These are phyloP conservation scores for Aspergillus quadricinctus DNA, from an alignment of 2,329 filamentous ascomycete species.

Conservation along the genomic window DNA sequence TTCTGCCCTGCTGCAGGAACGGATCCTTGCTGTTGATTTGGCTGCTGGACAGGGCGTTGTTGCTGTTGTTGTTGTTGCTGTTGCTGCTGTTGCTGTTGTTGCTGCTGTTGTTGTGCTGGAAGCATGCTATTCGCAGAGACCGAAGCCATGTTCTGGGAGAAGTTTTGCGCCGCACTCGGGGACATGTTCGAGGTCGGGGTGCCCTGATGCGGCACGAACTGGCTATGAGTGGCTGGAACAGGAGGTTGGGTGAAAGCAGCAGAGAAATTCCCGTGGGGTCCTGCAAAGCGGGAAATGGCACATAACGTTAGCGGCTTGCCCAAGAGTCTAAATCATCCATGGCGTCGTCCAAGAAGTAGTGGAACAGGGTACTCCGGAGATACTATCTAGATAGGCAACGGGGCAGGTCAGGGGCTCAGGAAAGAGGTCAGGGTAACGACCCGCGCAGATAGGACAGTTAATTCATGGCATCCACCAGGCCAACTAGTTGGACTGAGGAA, in stretches of 20 bases:
- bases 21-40: constrained; percentile 14
- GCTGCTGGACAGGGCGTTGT: constrained; percentile 14
- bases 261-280: constrained; percentile 35
- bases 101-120: constrained; percentile 23
- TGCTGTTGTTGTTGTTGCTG: constrained; percentile 20
- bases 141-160: constrained; percentile 34
- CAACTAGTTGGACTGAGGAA: background rate
- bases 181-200: constrained; percentile 24
- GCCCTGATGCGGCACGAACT: constrained; percentile 27
- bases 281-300: constrained; percentile 21
- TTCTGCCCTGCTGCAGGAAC: constrained; percentile 28
- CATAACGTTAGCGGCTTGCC: constrained; percentile 17
- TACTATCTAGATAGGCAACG: background rate
- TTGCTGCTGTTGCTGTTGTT: constrained; percentile 26
- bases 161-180: constrained; percentile 28
- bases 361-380: background rate
- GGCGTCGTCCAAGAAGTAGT: constrained; percentile 6
- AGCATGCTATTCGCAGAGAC: constrained; percentile 32
- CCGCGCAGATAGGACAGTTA: background rate
- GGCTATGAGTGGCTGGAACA: constrained; percentile 26
- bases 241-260: constrained; percentile 32
- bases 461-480: background rate
- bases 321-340: constrained; percentile 1
- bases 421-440: background rate
- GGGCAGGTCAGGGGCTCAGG: background rate